Evolutionary conservation across 1,284 basidiomycete species (phyloP), one percentile per base, ranked within the genome.

Genomic region (Cutaneotrichosporon sp.): DNA sequence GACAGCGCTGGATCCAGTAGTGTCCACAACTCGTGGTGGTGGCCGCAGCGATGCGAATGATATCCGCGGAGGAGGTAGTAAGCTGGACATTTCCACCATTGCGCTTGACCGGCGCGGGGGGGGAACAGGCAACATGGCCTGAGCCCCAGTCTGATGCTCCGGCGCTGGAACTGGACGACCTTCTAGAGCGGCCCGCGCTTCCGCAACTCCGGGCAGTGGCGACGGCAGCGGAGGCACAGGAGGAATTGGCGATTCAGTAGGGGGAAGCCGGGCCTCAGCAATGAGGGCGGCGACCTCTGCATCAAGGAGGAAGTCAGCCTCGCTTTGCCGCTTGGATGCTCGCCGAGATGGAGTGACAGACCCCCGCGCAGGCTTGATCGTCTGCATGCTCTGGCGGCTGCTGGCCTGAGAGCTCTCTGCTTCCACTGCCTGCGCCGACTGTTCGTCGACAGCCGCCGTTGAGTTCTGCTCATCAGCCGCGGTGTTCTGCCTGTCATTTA

Each of bases 231-330:
- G 42, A 5, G 33, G 42, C 24, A n/a, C n/a, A n/a, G n/a, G n/a
- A n/a, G n/a, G n/a, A n/a, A n/a, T n/a, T n/a, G n/a, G n/a, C n/a
- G n/a, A n/a, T n/a, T n/a, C n/a, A n/a, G n/a, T n/a, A n/a, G n/a
- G n/a, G n/a, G n/a, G n/a, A n/a, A 32, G 22, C 10, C 32, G 49
- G 5, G 43, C 34, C 14, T 32, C 43, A 7, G 42, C 39, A 22
- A 51, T 9, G 0, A 45, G 27, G 5, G 49, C 49, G 0, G 49
- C 49, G 12, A 51, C 43, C 35, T 51, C 49, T 20, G 42, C 24
- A n/a, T 51, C 49, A 11, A 20, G 16, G 14, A 45, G 35, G 29
- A 38, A 46, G 20, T 51, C 49, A 5, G 42, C 31, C n/a, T 46
- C 43, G 27, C 49, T 44, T 14, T n/a, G n/a, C n/a, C n/a, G n/a